phyloP scores from a whole-genome alignment of 768 basidiomycete genomes.

The Infundibulicybe gibba region DNA sequence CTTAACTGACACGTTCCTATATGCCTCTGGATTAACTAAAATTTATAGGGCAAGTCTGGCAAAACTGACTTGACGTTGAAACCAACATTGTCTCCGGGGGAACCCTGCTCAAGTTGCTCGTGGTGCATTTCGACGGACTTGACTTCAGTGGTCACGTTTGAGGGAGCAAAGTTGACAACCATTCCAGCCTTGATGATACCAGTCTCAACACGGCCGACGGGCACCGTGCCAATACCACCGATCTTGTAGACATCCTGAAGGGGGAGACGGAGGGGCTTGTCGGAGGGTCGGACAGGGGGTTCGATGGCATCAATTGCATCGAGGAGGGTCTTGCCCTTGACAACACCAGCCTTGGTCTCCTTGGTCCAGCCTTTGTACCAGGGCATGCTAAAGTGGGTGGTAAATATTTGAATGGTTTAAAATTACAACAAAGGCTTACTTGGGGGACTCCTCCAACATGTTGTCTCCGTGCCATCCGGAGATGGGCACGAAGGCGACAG shows the following conservation, averaged over 20 bases:
- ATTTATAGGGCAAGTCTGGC: not conserved
- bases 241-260: conserved; percentile 99
- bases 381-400: conserved; percentile 66
- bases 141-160: conserved; percentile 99
- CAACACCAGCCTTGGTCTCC: conserved; percentile 89
- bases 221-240: conserved; percentile 99
- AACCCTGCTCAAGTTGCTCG: conserved; percentile 93
- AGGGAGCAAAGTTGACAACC: conserved; percentile 95
- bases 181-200: conserved; percentile 99
- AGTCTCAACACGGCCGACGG: conserved; percentile 99
- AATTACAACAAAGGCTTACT: conserved; percentile 46
- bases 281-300: conserved; percentile 92
- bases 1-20: conserved; percentile 99
- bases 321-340: conserved; percentile 99
- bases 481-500: conserved; percentile 98
- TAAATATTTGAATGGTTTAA: not conserved
- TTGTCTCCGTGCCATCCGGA: conserved; percentile 99
- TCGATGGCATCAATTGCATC: conserved; percentile 99
- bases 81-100: conserved; percentile 98
- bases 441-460: conserved; percentile 98
- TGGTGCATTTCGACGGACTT: conserved; percentile 99
- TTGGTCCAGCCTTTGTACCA: conserved; percentile 99
- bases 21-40: conserved; percentile 5
- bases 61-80: conserved; percentile 91
- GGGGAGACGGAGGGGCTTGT: conserved; percentile 99